Base-by-base conservation (phyloP, 306 rosid genomes). In the Luffa acutangula region DNA sequence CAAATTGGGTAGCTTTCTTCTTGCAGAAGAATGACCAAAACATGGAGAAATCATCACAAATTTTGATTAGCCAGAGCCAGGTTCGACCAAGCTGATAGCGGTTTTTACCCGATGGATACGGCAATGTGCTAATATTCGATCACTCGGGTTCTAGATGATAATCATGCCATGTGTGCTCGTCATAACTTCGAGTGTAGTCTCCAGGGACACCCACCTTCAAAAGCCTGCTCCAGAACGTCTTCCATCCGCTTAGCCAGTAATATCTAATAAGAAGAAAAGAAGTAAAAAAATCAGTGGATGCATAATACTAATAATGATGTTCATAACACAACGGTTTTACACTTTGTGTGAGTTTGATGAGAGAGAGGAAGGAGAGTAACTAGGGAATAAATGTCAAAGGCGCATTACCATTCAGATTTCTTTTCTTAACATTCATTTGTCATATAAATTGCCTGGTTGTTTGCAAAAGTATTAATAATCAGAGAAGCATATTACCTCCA, bases 401-500 rank as follows among this genome's bases (percentile, higher is more conserved):
- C 21, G 21, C 59, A 33, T 62, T 62, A 42, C 69, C 3, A 33
- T 60, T 2, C 39, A 60, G 10, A 63, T 60, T 25, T 60, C 4
- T 37, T 34, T 63, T 63, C 34, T 15, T 37, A 62, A 62, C 18
- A 25, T 31, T 62, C 42, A 62, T 63, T 63, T 33, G 3, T 63
- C 70, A 14, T 63, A 63, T 34, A 12, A n/a, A 63, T 33, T 33
- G n/a, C 15, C 13, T 21, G 10, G 3, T 46, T 42, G 57, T 65
- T 65, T 36, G 48, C 72, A 65, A 37, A 37, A 25, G 31, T 0
- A 21, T 37, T 37, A 65, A 63, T 36, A 48, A 65, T 65, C 5
- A 36, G 37, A 65, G 48, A 6, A 65, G 39, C 21, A 69, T 78
- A 70, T 81, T 85, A 92, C 98, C 98, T 95, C 98, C 85, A 95